A percentile compares a stretch with the other conserved stretches of the same genome.
Conservation (phyloP, 179 eudicot genomes). For the Drosera spatulata region DNA sequence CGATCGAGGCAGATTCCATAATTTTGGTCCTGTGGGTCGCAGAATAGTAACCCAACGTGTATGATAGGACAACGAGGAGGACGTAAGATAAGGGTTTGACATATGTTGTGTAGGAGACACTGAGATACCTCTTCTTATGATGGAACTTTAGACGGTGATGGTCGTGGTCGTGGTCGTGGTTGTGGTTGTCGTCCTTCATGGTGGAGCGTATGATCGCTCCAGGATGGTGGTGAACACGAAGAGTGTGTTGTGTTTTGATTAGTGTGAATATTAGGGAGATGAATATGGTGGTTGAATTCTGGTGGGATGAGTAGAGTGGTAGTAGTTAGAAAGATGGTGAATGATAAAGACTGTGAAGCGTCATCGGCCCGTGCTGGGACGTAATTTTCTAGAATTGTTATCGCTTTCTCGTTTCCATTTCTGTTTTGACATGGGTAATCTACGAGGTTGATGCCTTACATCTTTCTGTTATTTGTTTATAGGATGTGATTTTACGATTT, state of each 20-base stretch:
- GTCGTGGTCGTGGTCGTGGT: conserved; percentile 6
- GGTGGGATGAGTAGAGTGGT: background rate
- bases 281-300: background rate
- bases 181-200: conserved; percentile 16
- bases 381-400: too few relatives aligned
- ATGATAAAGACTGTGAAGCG: conserved; percentile 3
- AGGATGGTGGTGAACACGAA: background rate
- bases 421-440: too few relatives aligned
- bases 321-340: background rate
- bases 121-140: conserved; percentile 7
- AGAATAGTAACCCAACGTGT: conserved; percentile 38
- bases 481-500: too few relatives aligned
- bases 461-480: too few relatives aligned
- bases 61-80: conserved; percentile 30
- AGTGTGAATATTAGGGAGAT: conserved; percentile 1
- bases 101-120: conserved; percentile 7
- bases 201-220: background rate
- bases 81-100: conserved; percentile 16
- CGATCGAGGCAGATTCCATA: background rate
- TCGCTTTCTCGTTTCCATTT: too few relatives aligned
- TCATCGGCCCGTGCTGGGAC: conserved; percentile 6
- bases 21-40: conserved; percentile 3
- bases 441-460: too few relatives aligned
- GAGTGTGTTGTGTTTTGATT: background rate
- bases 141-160: background rate